Evolutionary conservation across 116 monocot species (phyloP), one percentile per base, ranked within the genome.

Genomic region (Posidonia oceanica): DNA sequence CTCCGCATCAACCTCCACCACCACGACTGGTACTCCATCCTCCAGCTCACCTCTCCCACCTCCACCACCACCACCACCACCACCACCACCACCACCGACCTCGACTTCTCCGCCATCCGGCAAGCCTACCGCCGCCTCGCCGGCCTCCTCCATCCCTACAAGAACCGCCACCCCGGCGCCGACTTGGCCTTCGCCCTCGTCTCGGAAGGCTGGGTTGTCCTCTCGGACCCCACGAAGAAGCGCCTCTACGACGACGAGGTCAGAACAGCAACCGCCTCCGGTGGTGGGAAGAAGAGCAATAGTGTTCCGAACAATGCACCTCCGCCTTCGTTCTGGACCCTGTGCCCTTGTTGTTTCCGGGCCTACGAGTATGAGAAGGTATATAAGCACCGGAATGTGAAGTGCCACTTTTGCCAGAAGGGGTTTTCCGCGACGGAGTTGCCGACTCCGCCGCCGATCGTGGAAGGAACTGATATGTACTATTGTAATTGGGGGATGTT

Each of bases 401-500:
- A 70, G 17, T 90, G 90, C 70, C 78, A 71, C 22, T 75, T 53
- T 42, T 93, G 88, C 75, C 64, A 51, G 58, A 71, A 69, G 22
- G 51, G 78, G 5, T 93, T 93, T 63, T n/a, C 38, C 16, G 93
- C 93, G 4, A 12, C 23, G 20, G 84, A 80, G 80, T 40, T 93
- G 63, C n/a, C 74, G 2, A 37, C 74, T 2, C 72, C 77, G 41
- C 93, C 93, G 1, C 75, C 86, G 1, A 40, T 83, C 23, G 93
- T 86, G 39, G 86, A 88, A 0, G 93, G 93, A 2, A 93, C 83
- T 4, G 79, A 88, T 22, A 75, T 72, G 76, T 93, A 93, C 68
- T 86, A 82, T 72, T 88, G 88, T 68, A 74, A 82, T 4, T 93
- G 88, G 93, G 88, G 88, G 0, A 75, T 93, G 73, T 80, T 84